Base-by-base conservation (phyloP, 202 grass and related monocot species). In the Carex arenaria region DNA sequence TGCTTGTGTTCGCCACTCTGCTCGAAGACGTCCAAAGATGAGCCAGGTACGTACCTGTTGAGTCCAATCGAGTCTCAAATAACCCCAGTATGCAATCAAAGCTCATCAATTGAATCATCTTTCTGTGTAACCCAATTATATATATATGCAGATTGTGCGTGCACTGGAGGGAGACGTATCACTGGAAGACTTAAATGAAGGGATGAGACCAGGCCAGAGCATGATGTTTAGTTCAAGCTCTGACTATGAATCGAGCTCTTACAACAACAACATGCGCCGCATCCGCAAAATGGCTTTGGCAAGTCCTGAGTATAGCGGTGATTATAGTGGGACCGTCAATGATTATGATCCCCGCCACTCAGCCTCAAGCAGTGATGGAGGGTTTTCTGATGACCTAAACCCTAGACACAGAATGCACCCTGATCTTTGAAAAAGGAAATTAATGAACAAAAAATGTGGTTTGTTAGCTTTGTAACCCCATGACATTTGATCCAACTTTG, bases 181-280 rank as follows among this genome's bases (percentile, higher is more conserved):
- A 20, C 82, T 94, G 67, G 96, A 98, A 88, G 96, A 95, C 86
- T 67, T 98, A 36, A 93, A 89, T 53, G 89, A 95, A 55, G 96
- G 91, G 52, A 60, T 90, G 86, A 89, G 91, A 43, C 86, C 89
- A 5, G 96, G 93, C 69, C 88, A 89, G 61, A 95, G 93, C 85
- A 71, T 71, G 85, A 4, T 83, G 61, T 90, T 95, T 71, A 81
- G 84, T 86, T 84, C 86, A 10, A 70, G 19, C 61, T 72, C 74
- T 0, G 79, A 67, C 61, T 84, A 84, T 55, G 62, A 75, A 3
- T 85, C 88, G 0, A 69, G 86, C 22, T 43, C 72, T 26, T 92
- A 88, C 79, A 64, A 66, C 17, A 72, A 47, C 2, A 86, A 81
- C 54, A 80, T 88, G 82, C 82, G 85, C n/a, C 67, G 61, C 26